Evolutionary conservation across 2,329 filamentous ascomycete species (phyloP).

Genomic region (Fusarium subtropicale): DNA sequence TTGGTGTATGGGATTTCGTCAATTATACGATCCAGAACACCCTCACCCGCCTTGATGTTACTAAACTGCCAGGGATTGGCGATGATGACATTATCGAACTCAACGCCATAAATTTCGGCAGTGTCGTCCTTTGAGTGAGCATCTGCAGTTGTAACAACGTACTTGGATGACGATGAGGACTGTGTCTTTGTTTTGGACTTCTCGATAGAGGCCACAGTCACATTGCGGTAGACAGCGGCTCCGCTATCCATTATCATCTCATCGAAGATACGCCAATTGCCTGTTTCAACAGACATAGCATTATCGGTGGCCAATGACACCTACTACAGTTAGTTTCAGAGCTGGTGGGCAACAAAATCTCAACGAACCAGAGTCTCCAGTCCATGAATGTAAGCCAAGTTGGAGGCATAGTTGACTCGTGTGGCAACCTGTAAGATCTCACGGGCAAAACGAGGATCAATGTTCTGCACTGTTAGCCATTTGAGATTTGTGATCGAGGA

Average conservation of each 20-base stretch:
- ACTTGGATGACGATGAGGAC: slow-evolving; percentile 56
- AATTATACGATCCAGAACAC: slow-evolving; percentile 76
- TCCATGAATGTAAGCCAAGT: slow-evolving; percentile 86
- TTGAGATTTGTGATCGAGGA: no score
- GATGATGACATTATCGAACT: slow-evolving; percentile 84
- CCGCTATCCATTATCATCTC: slow-evolving; percentile 76
- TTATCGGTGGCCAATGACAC: slow-evolving; percentile 91
- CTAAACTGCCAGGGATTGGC: slow-evolving; percentile 87
- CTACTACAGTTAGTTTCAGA: slow-evolving; percentile 46
- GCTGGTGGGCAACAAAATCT: background rate
- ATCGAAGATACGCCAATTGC: slow-evolving; percentile 96
- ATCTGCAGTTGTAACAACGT: slow-evolving; percentile 57
- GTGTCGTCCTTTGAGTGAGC: slow-evolving; percentile 35
- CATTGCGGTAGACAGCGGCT: slow-evolving; percentile 73
- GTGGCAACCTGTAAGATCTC: slow-evolving; percentile 93
- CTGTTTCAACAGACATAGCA: slow-evolving; percentile 80
- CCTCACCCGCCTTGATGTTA: slow-evolving; percentile 70
- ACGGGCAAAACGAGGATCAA: slow-evolving; percentile 74
- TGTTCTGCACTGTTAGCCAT: slow-evolving; percentile 51
- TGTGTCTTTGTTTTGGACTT: slow-evolving; percentile 59
- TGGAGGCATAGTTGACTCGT: slow-evolving; percentile 94
- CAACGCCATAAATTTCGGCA: slow-evolving; percentile 58
- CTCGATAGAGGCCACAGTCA: slow-evolving; percentile 71
- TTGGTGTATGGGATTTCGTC: slow-evolving; percentile 86
- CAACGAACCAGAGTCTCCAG: slow-evolving; percentile 79